Evolutionary conservation across 306 rosid genomes (phyloP).

Genomic region (Begonia peltatifolia): DNA sequence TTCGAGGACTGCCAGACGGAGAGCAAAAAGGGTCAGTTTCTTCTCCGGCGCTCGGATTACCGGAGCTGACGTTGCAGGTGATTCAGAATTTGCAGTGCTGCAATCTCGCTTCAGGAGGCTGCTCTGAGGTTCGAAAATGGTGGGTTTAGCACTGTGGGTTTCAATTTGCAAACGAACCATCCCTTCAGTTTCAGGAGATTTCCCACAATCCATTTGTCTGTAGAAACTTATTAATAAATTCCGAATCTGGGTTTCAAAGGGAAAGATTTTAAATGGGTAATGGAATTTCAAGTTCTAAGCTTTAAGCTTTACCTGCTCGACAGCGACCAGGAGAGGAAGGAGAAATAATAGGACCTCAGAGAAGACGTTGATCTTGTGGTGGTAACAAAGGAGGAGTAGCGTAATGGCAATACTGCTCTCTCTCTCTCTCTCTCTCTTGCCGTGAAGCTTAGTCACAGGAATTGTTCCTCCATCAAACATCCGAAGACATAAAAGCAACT

Average conservation of each 20-base stretch:
- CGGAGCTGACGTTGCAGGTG: too few relatives aligned
- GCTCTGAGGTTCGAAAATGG: background rate
- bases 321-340: background rate
- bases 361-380: slow-evolving; percentile 35
- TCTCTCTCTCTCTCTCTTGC: slow-evolving; percentile 7
- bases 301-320: background rate
- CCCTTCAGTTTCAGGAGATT: slow-evolving; percentile 24
- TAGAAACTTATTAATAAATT: background rate
- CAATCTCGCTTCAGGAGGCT: slow-evolving; percentile 21
- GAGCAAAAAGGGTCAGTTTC: slow-evolving; percentile 76
- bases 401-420: slow-evolving; percentile 29
- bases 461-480: background rate
- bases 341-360: slow-evolving; percentile 19
- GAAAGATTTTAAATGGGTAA: too few relatives aligned
- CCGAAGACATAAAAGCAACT: too few relatives aligned
- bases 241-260: background rate
- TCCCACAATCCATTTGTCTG: slow-evolving; percentile 27
- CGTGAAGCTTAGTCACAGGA: background rate
- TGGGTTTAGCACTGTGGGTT: background rate
- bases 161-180: slow-evolving; percentile 32
- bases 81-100: background rate
- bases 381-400: slow-evolving; percentile 26
- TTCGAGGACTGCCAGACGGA: slow-evolving; percentile 79
- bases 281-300: background rate
- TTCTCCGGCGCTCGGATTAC: slow-evolving; percentile 45